These are phyloP conservation scores for Sherardia arvensis DNA, from an alignment of 257 asterid genomes.

Conservation along the genomic window DNA sequence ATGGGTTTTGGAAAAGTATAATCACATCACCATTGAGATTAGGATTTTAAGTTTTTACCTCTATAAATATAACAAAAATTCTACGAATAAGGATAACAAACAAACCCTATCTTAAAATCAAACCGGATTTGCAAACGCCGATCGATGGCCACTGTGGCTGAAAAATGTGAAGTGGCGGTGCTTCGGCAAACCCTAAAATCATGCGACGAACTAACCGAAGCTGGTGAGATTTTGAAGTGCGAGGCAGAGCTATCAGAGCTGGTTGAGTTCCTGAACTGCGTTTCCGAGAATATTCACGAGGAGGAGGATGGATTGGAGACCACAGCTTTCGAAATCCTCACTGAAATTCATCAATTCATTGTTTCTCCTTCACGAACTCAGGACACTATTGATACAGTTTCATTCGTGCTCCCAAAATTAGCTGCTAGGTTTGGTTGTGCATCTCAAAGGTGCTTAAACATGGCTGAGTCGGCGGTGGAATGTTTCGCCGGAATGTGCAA, in stretches of 20 bases:
- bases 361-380: constrained; percentile 35
- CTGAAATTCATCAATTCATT: constrained; percentile 37
- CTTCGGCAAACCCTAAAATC: constrained; percentile 32
- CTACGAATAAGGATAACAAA: too few relatives aligned
- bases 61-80: too few relatives aligned
- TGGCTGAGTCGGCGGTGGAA: constrained; percentile 34
- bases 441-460: constrained; percentile 43
- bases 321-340: constrained; percentile 31
- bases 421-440: constrained; percentile 50
- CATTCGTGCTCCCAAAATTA: constrained; percentile 66
- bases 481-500: constrained; percentile 38
- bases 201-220: constrained; percentile 49
- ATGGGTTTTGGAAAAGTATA: too few relatives aligned
- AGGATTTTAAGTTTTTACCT: too few relatives aligned
- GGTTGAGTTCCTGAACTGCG: constrained; percentile 37
- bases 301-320: constrained; percentile 18
- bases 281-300: constrained; percentile 16
- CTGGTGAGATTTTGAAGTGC: constrained; percentile 33
- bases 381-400: constrained; percentile 63
- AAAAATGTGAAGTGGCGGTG: neutral
- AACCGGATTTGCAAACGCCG: too few relatives aligned
- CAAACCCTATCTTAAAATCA: too few relatives aligned
- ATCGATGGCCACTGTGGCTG: neutral
- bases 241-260: constrained; percentile 27
- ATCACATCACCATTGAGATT: too few relatives aligned